Evolutionary conservation across 2,329 filamentous ascomycete genomes (phyloP), one percentile per base, ranked within the genome.

Genomic region (Colletotrichum tropicale): DNA sequence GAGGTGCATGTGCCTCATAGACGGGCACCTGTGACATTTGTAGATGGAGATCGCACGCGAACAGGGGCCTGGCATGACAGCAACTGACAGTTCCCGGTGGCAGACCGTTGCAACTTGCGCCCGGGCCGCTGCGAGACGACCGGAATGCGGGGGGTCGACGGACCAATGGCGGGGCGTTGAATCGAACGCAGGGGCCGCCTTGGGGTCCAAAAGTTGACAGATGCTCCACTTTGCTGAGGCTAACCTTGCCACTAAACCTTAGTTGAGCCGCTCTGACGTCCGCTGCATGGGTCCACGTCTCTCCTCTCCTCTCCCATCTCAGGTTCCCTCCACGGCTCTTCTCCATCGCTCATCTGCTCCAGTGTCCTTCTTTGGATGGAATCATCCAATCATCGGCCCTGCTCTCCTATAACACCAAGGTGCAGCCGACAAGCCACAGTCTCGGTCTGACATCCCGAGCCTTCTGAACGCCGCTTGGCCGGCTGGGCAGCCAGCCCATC

Each of bases 191-290:
- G 70, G 43, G 32, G 21, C 70, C 73, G 10, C 13, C 0, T 0
- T 3, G n/a, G 5, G 62, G 26, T 21, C 62, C 70, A 30, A 16
- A 21, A 6, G 3, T 26, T 34, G 28, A 55, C 38, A 38, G 34
- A 12, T 7, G n/a, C 38, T 58, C 58, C 68, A 72, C 62, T 61
- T n/a, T n/a, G 18, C 26, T 38, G 56, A 36, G 60, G 36, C 26
- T 73, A 38, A 34, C 52, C 52, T 56, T 43, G 43, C 32, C 48
- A 58, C 75, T 71, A 77, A 77, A 77, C 75, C 75, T 77, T 77
- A 75, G 68, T 71, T 75, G 75, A 77, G 75, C 75, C 75, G 68
- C 75, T 73, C 70, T 48, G 58, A 75, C 73, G 70, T 73, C 62
- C 43, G n/a, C 43, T 52, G 43, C 43, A 52, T 52, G 43, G 43